These are phyloP conservation scores for Tanacetum coccineum DNA, from an alignment of 129 eudicot genomes.

Conservation along the genomic window DNA sequence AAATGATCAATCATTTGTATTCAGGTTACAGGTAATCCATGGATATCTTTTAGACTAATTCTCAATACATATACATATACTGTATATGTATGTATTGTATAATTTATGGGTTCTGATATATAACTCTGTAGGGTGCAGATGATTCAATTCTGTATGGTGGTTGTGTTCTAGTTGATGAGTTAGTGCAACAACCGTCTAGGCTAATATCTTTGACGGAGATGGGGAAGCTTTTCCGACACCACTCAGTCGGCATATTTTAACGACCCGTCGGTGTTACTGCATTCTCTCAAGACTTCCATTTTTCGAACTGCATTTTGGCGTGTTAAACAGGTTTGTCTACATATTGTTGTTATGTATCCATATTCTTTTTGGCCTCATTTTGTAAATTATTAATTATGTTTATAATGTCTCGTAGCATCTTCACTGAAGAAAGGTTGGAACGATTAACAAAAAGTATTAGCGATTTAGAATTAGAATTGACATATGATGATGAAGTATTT, in stretches of 20 bases:
- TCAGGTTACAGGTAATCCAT: too few relatives aligned
- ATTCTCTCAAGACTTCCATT: slow-evolving; percentile 89
- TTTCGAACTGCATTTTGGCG: slow-evolving; percentile 94
- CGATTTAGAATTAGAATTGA: slow-evolving; percentile 45
- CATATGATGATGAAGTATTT: slow-evolving; percentile 33
- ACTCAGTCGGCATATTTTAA: slow-evolving; percentile 65
- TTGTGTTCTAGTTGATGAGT: slow-evolving; percentile 94
- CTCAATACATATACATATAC: too few relatives aligned
- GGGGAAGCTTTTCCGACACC: slow-evolving; percentile 41
- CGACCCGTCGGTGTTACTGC: slow-evolving; percentile 93
- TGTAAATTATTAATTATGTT: slow-evolving; percentile 3
- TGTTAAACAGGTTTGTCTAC: slow-evolving; percentile 64
- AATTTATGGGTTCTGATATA: slow-evolving; percentile 10
- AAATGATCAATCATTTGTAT: too few relatives aligned
- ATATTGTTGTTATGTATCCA: background rate
- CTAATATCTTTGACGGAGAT: slow-evolving; percentile 67
- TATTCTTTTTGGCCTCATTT: background rate
- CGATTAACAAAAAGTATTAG: slow-evolving; percentile 58
- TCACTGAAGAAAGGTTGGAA: slow-evolving; percentile 84
- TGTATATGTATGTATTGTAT: background rate
- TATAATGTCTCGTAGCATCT: slow-evolving; percentile 53
- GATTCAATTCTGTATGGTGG: slow-evolving; percentile 88
- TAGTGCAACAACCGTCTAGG: slow-evolving; percentile 80
- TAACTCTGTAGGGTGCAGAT: slow-evolving; percentile 75
- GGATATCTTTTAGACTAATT: too few relatives aligned